phyloP scores from a whole-genome alignment of 2,329 filamentous ascomycete genomes.

The Nemania abortiva region DNA sequence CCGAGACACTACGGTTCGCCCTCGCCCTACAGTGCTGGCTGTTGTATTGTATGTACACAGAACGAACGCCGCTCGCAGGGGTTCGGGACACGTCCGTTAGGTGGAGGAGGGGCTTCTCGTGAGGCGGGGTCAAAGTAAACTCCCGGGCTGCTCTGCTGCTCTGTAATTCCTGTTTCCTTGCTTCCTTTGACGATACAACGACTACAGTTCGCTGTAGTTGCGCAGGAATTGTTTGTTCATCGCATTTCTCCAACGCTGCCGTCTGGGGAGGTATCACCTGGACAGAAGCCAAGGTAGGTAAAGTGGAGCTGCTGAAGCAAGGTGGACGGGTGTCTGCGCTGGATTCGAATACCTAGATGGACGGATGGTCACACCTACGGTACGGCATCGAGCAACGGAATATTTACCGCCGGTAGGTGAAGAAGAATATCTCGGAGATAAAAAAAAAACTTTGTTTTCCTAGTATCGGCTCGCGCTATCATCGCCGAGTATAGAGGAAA shows the following conservation, averaged over 20 bases:
- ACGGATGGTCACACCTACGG: not conserved
- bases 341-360: slow-evolving; percentile 3
- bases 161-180: not conserved
- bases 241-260: slow-evolving; percentile 16
- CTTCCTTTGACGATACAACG: not conserved
- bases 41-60: not conserved
- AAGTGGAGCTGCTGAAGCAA: slow-evolving; percentile 27
- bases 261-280: not conserved
- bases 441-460: not conserved
- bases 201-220: slow-evolving; percentile 25
- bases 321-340: slow-evolving; percentile 9
- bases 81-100: slow-evolving; percentile 12
- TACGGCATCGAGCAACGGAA: not conserved
- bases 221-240: slow-evolving; percentile 22
- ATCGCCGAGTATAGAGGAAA: not conserved
- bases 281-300: not conserved
- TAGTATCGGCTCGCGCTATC: slow-evolving; percentile 18
- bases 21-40: not conserved
- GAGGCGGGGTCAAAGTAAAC: not conserved
- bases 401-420: not conserved
- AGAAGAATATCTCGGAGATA: too few relatives aligned
- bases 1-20: slow-evolving; percentile 22
- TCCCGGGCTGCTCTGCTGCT: not conserved
- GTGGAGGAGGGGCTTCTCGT: slow-evolving; percentile 13
- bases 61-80: slow-evolving; percentile 24